Evolutionary conservation across 1,139 yeast species (phyloP).

Genomic region (Candida sp.): DNA sequence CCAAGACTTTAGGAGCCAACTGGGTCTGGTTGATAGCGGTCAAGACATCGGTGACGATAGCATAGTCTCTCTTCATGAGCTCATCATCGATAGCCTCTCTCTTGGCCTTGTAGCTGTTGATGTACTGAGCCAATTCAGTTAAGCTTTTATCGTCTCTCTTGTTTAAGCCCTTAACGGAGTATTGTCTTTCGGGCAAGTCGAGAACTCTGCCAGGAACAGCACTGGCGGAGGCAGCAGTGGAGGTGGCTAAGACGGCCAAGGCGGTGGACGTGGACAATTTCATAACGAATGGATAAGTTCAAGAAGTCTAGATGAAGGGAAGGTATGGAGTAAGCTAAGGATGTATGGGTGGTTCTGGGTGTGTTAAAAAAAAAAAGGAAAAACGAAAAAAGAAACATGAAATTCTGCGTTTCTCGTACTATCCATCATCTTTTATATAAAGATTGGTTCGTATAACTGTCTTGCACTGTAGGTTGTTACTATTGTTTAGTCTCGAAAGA

Average conservation of each 20-base stretch:
- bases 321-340: not conserved
- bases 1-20: slow-evolving; percentile 41
- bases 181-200: slow-evolving; percentile 6
- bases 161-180: slow-evolving; percentile 6
- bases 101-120: slow-evolving; percentile 29
- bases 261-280: slow-evolving; percentile 32
- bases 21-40: slow-evolving; percentile 43
- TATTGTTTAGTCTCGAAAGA: not conserved
- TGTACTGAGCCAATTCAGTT: slow-evolving; percentile 23
- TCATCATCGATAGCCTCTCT: slow-evolving; percentile 33
- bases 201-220: slow-evolving; percentile 30
- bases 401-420: not conserved
- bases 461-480: not conserved
- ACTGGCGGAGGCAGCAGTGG: slow-evolving; percentile 21
- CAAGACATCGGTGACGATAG: slow-evolving; percentile 47
- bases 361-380: not conserved
- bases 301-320: not conserved
- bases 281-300: slow-evolving; percentile 21
- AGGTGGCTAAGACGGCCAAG: slow-evolving; percentile 30
- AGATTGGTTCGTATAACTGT: not conserved
- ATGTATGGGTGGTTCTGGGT: not conserved
- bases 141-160: slow-evolving; percentile 17
- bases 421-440: slow-evolving; percentile 3
- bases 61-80: slow-evolving; percentile 34
- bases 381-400: not conserved